Percentiles rank a stretch among this genome's conserved stretches.
Evolutionary conservation across 176 grass and related monocot species (phyloP).

Genomic region (Chloris gayana): DNA sequence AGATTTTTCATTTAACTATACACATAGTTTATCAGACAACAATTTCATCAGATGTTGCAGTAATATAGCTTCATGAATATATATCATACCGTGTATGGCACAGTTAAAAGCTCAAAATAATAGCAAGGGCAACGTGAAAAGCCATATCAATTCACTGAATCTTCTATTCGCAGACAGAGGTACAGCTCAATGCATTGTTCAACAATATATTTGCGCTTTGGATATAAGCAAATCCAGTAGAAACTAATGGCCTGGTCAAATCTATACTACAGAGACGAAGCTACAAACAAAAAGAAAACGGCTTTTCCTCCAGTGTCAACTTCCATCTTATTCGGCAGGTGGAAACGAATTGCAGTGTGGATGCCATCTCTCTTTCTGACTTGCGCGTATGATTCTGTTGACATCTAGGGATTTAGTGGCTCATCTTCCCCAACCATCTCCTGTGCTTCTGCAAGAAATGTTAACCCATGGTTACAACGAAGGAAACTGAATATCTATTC

Average conservation of each 20-base stretch:
- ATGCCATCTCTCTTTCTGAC: constrained; percentile 12
- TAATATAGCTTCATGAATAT: constrained; percentile 21
- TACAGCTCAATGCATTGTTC: constrained; percentile 37
- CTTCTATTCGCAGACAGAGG: constrained; percentile 13
- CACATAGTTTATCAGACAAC: neutral
- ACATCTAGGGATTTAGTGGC: constrained; percentile 59
- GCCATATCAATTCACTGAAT: constrained; percentile 17
- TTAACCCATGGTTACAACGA: constrained; percentile 27
- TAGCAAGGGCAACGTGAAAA: neutral
- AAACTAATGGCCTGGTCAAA: constrained; percentile 32
- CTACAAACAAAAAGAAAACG: constrained; percentile 36
- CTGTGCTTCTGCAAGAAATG: constrained; percentile 54
- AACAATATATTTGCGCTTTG: constrained; percentile 34
- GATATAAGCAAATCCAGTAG: constrained; percentile 12
- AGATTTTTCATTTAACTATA: neutral
- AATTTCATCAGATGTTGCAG: neutral
- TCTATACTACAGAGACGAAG: constrained; percentile 39
- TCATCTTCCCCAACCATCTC: constrained; percentile 65
- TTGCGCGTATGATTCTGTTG: neutral
- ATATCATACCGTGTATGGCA: neutral
- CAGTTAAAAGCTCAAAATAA: neutral
- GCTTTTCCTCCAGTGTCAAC: constrained; percentile 6
- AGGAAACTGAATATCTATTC: neutral
- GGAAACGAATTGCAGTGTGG: constrained; percentile 19
- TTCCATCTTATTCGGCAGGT: constrained; percentile 55